These are phyloP conservation scores for Zea luxurians DNA, from an alignment of 176 grass and related monocot genomes.

Conservation along the genomic window DNA sequence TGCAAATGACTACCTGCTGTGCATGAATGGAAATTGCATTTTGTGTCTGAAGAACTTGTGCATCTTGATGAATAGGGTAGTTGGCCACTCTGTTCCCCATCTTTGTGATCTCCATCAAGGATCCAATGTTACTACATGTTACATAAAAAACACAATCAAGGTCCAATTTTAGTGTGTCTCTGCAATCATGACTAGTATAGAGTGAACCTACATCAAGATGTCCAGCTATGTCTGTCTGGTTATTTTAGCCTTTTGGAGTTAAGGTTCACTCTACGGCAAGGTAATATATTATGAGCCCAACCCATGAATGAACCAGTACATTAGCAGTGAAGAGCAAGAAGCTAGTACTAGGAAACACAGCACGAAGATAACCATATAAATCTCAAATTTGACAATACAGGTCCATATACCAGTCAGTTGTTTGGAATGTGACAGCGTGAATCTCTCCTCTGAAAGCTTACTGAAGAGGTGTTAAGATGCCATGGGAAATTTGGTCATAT, in stretches of 20 bases:
- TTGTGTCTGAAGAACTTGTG: slow-evolving; percentile 60
- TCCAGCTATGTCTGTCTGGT: slow-evolving; percentile 18
- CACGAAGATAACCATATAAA: background rate
- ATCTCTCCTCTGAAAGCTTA: slow-evolving; percentile 2
- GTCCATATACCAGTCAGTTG: background rate
- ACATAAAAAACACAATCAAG: slow-evolving; percentile 44
- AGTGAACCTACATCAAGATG: slow-evolving; percentile 15
- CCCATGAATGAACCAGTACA: background rate
- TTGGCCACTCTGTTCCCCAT: slow-evolving; percentile 54
- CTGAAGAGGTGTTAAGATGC: slow-evolving; percentile 1
- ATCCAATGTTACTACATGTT: slow-evolving; percentile 66
- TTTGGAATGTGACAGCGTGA: background rate
- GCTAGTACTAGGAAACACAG: background rate
- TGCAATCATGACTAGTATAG: slow-evolving; percentile 19
- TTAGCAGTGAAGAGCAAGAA: background rate
- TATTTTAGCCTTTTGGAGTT: slow-evolving; percentile 17
- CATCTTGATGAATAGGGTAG: slow-evolving; percentile 71
- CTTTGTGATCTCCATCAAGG: slow-evolving; percentile 74
- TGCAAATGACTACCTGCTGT: slow-evolving; percentile 53
- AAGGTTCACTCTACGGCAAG: background rate
- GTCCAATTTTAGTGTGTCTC: slow-evolving; percentile 15
- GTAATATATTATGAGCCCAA: background rate
- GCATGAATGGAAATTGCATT: slow-evolving; percentile 73
- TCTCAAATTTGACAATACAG: background rate
- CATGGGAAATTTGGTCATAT: background rate